A percentile compares a stretch with the other conserved stretches of the same genome.
Evolutionary conservation across 2,329 filamentous ascomycete genomes (phyloP).

Genomic region (Phyllosticta capitalensis): DNA sequence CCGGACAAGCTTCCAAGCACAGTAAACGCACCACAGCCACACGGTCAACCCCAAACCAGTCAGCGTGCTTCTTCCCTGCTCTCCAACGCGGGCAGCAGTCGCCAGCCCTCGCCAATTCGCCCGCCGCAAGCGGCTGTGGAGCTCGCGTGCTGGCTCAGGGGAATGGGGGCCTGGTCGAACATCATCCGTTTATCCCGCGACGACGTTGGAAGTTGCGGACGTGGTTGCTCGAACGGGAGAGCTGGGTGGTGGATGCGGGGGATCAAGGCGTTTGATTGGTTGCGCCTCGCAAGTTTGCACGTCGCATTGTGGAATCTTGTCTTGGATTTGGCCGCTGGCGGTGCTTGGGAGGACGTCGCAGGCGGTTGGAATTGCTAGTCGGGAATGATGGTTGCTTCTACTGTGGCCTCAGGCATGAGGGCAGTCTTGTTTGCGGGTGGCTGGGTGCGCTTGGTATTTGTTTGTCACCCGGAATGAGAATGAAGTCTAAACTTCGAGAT

Average conservation of each 20-base stretch:
- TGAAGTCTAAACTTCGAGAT: neutral
- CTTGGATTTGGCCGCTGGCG: neutral
- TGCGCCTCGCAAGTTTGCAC: neutral
- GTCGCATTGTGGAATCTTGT: neutral
- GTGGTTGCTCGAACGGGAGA: neutral
- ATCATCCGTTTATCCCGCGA: neutral
- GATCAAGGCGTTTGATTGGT: neutral
- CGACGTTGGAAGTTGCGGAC: neutral
- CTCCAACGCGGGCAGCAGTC: neutral
- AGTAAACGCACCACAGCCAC: neutral
- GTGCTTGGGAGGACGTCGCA: neutral
- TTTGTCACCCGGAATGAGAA: neutral
- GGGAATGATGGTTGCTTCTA: neutral
- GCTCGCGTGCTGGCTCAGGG: neutral
- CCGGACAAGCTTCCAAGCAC: neutral
- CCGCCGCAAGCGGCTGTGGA: neutral
- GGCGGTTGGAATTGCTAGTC: neutral
- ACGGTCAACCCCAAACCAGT: neutral
- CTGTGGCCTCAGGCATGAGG: neutral
- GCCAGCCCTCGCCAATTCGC: neutral
- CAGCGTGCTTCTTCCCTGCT: neutral
- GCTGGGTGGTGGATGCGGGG: neutral
- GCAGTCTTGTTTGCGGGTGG: neutral
- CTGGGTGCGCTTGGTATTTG: neutral
- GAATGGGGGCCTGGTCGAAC: neutral